A percentile compares a stretch with the other conserved stretches of the same genome.
These are phyloP conservation scores for Saxophila tyrrhenica DNA, from an alignment of 495 filamentous ascomycete species.

Conservation along the genomic window DNA sequence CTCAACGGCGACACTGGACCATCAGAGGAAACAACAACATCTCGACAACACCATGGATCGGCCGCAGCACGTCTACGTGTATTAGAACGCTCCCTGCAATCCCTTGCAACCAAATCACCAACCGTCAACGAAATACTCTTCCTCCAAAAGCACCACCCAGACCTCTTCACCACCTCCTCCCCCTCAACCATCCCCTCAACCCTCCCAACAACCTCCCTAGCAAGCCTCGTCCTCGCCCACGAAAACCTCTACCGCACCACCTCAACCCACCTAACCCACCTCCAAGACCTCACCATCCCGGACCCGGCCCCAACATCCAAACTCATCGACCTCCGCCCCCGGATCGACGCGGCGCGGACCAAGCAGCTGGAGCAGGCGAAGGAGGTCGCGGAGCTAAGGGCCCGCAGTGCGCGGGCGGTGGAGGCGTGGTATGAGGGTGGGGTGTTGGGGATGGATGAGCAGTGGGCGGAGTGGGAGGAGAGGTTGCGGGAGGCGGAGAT, in stretches of 20 bases:
- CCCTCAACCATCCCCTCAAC: slow-evolving; percentile 2
- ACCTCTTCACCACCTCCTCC: slow-evolving; percentile 38
- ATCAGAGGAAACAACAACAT: background rate
- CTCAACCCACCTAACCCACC: slow-evolving; percentile 71
- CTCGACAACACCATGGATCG: background rate
- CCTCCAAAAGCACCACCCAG: slow-evolving; percentile 46
- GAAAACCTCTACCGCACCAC: slow-evolving; percentile 67
- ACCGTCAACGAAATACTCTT: slow-evolving; percentile 17
- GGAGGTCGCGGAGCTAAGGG: slow-evolving; percentile 58
- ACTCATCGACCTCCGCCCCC: slow-evolving; percentile 57
- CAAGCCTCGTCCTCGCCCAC: slow-evolving; percentile 63
- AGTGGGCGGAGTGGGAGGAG: slow-evolving; percentile 64
- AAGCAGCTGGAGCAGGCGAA: slow-evolving; percentile 59
- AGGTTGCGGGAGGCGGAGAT: slow-evolving; percentile 57
- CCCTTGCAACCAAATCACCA: slow-evolving; percentile 9
- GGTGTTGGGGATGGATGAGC: slow-evolving; percentile 55
- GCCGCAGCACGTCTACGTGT: slow-evolving; percentile 41
- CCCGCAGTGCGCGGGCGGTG: slow-evolving; percentile 60
- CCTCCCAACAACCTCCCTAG: slow-evolving; percentile 30
- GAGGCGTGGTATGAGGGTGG: slow-evolving; percentile 71
- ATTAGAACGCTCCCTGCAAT: slow-evolving; percentile 44
- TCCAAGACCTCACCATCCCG: slow-evolving; percentile 31
- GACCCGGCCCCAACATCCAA: slow-evolving; percentile 39
- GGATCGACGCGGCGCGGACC: slow-evolving; percentile 53
- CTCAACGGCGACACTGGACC: slow-evolving; percentile 44